These are phyloP conservation scores for Venturia nashicola DNA, from an alignment of 2,329 filamentous ascomycete genomes.

Conservation along the genomic window DNA sequence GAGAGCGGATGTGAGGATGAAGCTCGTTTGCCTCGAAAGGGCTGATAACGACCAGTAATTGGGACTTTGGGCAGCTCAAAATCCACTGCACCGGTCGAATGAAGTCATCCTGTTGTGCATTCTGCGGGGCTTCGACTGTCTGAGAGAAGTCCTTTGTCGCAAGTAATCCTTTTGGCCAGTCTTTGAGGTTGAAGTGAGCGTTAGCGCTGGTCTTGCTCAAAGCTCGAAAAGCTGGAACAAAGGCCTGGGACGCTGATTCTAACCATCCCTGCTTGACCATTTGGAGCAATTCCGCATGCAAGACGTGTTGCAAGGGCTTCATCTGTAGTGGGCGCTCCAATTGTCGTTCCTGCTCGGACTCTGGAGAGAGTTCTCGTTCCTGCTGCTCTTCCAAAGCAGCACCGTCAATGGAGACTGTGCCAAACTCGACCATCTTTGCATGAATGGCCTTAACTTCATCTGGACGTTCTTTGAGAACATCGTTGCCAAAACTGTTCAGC, in stretches of 20 bases:
- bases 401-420: neutral
- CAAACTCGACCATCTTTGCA: neutral
- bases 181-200: constrained; percentile 25
- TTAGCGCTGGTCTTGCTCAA: constrained; percentile 4
- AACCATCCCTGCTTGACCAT: constrained; percentile 16
- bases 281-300: constrained; percentile 37
- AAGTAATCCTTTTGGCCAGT: constrained; percentile 30
- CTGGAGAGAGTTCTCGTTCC: neutral
- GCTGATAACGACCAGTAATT: constrained; percentile 41
- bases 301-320: constrained; percentile 28
- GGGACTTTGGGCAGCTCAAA: constrained; percentile 21
- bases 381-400: neutral
- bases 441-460: neutral
- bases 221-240: constrained; percentile 29
- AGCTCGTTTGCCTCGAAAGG: constrained; percentile 48
- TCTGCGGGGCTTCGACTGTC: constrained; percentile 27
- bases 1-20: constrained; percentile 26
- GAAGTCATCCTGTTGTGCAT: constrained; percentile 31
- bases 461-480: neutral
- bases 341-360: neutral
- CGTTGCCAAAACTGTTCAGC: neutral
- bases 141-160: constrained; percentile 39
- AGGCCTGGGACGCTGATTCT: constrained; percentile 25
- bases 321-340: constrained; percentile 17
- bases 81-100: constrained; percentile 45